Percentiles rank a stretch among this genome's conserved stretches.
These are phyloP conservation scores for Quercus lobata DNA, from an alignment of 331 rosid genomes.

Conservation along the genomic window DNA sequence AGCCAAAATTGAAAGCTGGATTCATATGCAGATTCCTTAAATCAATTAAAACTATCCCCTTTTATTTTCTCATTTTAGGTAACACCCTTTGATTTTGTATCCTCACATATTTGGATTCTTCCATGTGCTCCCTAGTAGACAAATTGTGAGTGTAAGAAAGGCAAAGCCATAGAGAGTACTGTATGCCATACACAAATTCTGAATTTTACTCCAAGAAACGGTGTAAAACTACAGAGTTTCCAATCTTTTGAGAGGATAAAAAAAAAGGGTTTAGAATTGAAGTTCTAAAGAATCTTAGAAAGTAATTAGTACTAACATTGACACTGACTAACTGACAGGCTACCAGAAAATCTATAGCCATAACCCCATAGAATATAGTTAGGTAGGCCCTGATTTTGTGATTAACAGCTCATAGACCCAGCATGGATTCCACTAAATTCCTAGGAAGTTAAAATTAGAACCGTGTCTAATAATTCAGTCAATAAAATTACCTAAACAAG, in stretches of 20 bases:
- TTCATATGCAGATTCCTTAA: slow-evolving; percentile 21
- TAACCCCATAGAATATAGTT: neutral
- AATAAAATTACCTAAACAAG: neutral
- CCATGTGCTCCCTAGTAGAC: neutral
- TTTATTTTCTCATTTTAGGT: neutral
- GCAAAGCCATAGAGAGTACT: too few relatives aligned
- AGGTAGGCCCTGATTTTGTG: neutral
- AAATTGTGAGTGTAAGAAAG: neutral
- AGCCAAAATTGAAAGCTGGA: slow-evolving; percentile 42
- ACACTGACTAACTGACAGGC: neutral
- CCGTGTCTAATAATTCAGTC: neutral
- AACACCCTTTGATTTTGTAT: neutral
- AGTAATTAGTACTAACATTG: neutral
- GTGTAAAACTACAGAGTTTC: too few relatives aligned
- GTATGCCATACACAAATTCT: too few relatives aligned
- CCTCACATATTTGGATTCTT: neutral
- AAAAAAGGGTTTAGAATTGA: neutral
- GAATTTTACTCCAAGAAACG: neutral
- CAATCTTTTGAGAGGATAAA: neutral
- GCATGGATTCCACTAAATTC: neutral
- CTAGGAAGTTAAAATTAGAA: neutral
- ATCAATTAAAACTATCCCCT: neutral
- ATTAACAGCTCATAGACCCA: neutral
- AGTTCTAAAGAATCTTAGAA: too few relatives aligned
- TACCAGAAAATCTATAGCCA: neutral